phyloP scores from a whole-genome alignment of 208 protist species.

The Trypanosoma melophagium region DNA sequence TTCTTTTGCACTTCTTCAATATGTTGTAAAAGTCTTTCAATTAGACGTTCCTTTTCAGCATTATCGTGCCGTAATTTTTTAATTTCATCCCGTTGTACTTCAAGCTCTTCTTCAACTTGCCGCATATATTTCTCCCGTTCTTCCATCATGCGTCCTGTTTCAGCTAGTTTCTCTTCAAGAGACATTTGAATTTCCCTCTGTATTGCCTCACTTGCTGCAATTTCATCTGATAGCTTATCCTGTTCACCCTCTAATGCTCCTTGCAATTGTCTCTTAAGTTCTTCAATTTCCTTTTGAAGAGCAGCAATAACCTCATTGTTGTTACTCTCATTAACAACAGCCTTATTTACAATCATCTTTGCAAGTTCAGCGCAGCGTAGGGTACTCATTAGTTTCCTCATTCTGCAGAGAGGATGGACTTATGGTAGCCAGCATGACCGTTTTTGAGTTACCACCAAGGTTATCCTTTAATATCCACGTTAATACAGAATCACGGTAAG shows the following conservation, averaged over 20 bases:
- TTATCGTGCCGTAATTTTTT: constrained; percentile 52
- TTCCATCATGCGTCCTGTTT: constrained; percentile 68
- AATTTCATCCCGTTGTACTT: constrained; percentile 56
- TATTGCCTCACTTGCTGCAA: constrained; percentile 65
- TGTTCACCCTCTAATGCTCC: constrained; percentile 54
- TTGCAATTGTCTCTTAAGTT: constrained; percentile 47
- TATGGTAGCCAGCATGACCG: constrained; percentile 73
- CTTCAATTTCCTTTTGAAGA: constrained; percentile 68
- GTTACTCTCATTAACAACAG: constrained; percentile 85
- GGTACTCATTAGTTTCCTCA: constrained; percentile 79
- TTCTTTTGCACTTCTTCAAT: constrained; percentile 36
- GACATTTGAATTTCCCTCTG: constrained; percentile 70
- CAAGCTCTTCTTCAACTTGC: constrained; percentile 52
- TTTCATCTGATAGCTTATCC: constrained; percentile 52
- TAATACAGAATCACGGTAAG: constrained; percentile 88
- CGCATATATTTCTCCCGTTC: constrained; percentile 70
- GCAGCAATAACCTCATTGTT: constrained; percentile 79
- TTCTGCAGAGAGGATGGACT: constrained; percentile 55
- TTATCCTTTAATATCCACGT: constrained; percentile 88
- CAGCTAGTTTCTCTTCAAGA: constrained; percentile 65
- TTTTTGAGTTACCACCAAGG: constrained; percentile 94
- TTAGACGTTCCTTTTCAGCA: constrained; percentile 62
- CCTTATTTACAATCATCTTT: constrained; percentile 86
- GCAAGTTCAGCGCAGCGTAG: constrained; percentile 72
- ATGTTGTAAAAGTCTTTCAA: constrained; percentile 57